These are phyloP conservation scores for Ascodesmis nigricans DNA, from an alignment of 495 filamentous ascomycete genomes.

Conservation along the genomic window DNA sequence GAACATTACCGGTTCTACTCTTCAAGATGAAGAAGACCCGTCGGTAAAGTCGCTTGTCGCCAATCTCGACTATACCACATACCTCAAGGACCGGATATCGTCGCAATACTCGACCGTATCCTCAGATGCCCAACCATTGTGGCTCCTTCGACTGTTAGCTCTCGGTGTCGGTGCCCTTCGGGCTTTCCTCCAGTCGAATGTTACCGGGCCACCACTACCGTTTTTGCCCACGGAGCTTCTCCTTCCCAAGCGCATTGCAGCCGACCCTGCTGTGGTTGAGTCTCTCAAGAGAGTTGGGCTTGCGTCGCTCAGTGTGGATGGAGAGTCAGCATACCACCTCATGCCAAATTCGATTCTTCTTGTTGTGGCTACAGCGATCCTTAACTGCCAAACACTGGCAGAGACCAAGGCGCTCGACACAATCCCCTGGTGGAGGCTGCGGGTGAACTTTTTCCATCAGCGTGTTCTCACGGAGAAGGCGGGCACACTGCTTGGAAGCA, in stretches of 20 bases:
- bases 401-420: constrained; percentile 12
- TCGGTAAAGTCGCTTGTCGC: constrained; percentile 2
- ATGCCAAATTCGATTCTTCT: constrained; percentile 69
- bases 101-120: constrained; percentile 1
- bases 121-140: neutral
- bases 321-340: constrained; percentile 64
- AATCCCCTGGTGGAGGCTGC: constrained; percentile 33
- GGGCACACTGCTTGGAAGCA: constrained; percentile 31
- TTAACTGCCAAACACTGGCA: constrained; percentile 26
- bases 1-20: constrained; percentile 5
- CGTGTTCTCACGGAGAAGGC: constrained; percentile 62
- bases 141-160: constrained; percentile 7
- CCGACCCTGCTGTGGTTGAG: constrained; percentile 19
- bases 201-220: constrained; percentile 62
- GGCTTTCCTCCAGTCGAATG: constrained; percentile 75
- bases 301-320: constrained; percentile 50
- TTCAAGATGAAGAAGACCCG: constrained; percentile 3
- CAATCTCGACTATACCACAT: constrained; percentile 10
- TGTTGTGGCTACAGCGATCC: constrained; percentile 45
- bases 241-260: constrained; percentile 26
- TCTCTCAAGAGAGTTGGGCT: constrained; percentile 21
- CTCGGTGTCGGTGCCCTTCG: constrained; percentile 52
- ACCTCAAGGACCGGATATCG: constrained; percentile 4
- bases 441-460: constrained; percentile 71
- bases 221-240: constrained; percentile 32